Percentiles rank a stretch among this genome's conserved stretches.
These are phyloP conservation scores for Metschnikowia santaceciliae DNA, from an alignment of 805 yeast genomes.

Conservation along the genomic window DNA sequence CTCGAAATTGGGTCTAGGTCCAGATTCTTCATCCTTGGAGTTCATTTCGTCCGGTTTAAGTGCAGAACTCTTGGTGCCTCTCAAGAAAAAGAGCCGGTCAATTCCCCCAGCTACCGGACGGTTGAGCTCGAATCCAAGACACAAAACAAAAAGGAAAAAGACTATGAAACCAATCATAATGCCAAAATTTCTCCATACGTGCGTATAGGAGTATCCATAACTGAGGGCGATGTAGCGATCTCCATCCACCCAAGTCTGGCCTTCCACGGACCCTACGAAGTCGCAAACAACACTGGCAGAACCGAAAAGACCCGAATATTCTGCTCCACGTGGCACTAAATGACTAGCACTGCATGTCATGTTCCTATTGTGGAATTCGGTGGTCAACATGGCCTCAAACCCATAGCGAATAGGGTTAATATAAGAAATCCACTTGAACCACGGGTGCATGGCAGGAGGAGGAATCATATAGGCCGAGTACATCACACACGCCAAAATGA, in stretches of 20 bases:
- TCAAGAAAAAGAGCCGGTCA: not conserved
- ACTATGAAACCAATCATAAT: slow-evolving; percentile 47
- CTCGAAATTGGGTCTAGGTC: too few relatives aligned
- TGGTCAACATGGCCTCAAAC: slow-evolving; percentile 23
- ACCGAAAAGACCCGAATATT: slow-evolving; percentile 10
- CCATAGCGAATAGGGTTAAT: slow-evolving; percentile 27
- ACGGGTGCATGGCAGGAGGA: slow-evolving; percentile 28
- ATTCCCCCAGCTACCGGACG: not conserved
- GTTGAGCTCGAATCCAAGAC: not conserved
- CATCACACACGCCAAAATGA: slow-evolving; percentile 49
- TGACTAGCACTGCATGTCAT: slow-evolving; percentile 14
- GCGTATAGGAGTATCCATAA: slow-evolving; percentile 27
- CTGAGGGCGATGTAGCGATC: slow-evolving; percentile 32
- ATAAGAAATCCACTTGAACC: slow-evolving; percentile 36
- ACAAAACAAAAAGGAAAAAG: slow-evolving; percentile 33
- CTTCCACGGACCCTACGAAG: slow-evolving; percentile 14
- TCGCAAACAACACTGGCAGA: slow-evolving; percentile 17
- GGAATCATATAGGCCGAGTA: slow-evolving; percentile 47
- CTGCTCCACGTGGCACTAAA: slow-evolving; percentile 22
- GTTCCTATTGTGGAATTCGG: slow-evolving; percentile 25
- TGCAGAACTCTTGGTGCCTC: not conserved
- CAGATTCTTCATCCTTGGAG: slow-evolving; percentile 33
- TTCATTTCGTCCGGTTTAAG: slow-evolving; percentile 38
- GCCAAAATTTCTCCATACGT: slow-evolving; percentile 66
- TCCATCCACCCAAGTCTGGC: slow-evolving; percentile 22